Conservation (phyloP, 1,284 basidiomycete genomes). For the Pisolithus thermaeus region DNA sequence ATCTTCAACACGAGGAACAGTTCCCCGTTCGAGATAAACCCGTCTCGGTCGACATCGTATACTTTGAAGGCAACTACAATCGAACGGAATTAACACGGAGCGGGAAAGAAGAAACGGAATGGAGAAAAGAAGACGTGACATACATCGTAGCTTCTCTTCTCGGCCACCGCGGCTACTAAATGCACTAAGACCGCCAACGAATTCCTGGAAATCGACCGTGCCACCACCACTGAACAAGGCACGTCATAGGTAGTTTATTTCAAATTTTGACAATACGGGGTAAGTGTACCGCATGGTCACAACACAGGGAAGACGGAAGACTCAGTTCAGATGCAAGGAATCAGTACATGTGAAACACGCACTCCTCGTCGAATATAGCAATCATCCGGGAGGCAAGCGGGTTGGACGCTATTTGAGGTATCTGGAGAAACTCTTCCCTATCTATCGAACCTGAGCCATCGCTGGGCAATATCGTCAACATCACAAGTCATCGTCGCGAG, state of each 20-base stretch:
- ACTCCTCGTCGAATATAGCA: constrained; percentile 99
- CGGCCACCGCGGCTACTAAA: constrained; percentile 94
- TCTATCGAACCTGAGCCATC: constrained; percentile 98
- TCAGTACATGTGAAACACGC: constrained; percentile 30
- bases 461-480: constrained; percentile 31
- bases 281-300: too few species aligned
- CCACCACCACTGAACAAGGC: constrained; percentile 74
- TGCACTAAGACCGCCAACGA: constrained; percentile 94
- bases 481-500: too few species aligned
- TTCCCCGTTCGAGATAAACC: constrained; percentile 98
- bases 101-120: constrained; percentile 6
- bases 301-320: not conserved
- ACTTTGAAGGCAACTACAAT: constrained; percentile 91
- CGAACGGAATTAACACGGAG: constrained; percentile 8
- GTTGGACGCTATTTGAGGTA: constrained; percentile 98
- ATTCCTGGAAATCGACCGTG: constrained; percentile 98
- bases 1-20: constrained; percentile 98
- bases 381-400: constrained; percentile 97
- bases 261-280: not conserved
- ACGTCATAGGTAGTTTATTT: not conserved
- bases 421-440: constrained; percentile 97
- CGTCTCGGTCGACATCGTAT: constrained; percentile 97
- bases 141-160: constrained; percentile 95
- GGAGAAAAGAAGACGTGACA: constrained; percentile 29
- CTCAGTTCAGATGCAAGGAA: not conserved